phyloP scores from a whole-genome alignment of 192 early-diverging fungal species.

The Oehlia diaphana region DNA sequence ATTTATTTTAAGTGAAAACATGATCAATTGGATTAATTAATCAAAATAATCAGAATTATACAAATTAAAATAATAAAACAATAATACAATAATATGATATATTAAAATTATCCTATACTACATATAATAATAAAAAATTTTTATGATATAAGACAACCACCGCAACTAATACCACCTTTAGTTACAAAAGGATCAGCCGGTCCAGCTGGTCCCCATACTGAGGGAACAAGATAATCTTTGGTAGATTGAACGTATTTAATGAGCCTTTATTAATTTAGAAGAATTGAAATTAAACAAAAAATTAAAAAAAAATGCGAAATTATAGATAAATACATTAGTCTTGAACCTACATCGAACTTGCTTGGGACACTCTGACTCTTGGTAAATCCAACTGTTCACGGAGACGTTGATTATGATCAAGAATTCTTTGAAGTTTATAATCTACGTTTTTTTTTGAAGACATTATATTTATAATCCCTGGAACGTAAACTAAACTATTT shows the following conservation, averaged over 20 bases:
- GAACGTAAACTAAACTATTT: neutral
- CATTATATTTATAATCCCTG: neutral
- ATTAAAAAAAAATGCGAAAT: neutral
- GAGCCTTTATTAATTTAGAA: neutral
- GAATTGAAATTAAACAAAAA: neutral
- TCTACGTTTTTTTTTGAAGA: constrained; percentile 38
- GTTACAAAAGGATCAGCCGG: constrained; percentile 14
- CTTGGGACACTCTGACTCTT: constrained; percentile 42
- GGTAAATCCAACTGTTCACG: constrained; percentile 44
- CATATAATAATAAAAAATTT: neutral
- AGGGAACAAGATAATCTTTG: constrained; percentile 25
- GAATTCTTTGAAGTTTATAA: constrained; percentile 39
- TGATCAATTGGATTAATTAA: too few relatives aligned
- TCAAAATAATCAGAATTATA: too few relatives aligned
- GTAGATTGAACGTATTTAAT: constrained; percentile 21
- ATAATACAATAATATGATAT: too few relatives aligned
- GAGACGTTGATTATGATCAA: constrained; percentile 41
- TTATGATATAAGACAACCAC: neutral
- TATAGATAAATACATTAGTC: neutral
- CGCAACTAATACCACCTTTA: constrained; percentile 3
- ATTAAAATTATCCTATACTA: too few relatives aligned
- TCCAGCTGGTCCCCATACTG: constrained; percentile 23
- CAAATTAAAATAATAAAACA: too few relatives aligned
- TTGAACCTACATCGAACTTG: constrained; percentile 31
- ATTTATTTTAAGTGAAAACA: too few relatives aligned